Conservation (phyloP, 345 rosid genomes). For the Mallotus nudiflorus region DNA sequence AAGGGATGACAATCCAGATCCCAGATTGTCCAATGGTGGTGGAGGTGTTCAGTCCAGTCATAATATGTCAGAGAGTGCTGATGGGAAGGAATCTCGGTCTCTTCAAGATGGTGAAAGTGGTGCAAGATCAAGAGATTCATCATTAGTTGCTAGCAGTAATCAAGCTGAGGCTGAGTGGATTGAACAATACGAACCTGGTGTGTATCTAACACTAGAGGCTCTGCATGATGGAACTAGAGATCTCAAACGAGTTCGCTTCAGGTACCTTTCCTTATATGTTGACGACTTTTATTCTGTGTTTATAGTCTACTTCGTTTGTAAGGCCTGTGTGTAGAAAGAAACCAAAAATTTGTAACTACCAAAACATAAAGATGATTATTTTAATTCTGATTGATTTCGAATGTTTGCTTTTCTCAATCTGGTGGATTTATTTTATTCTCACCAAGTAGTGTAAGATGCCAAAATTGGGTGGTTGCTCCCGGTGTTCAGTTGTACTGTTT, state of each 20-base stretch:
- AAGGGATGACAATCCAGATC: conserved; percentile 42
- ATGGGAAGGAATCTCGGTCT: conserved; percentile 50
- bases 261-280: conserved; percentile 42
- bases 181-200: conserved; percentile 94
- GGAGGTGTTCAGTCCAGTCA: conserved; percentile 40
- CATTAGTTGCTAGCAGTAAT: conserved; percentile 38
- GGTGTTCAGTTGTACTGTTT: not conserved
- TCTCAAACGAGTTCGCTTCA: conserved; percentile 97
- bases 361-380: no score
- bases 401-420: no score
- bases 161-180: conserved; percentile 92
- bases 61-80: conserved; percentile 49
- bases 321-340: not conserved
- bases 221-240: conserved; percentile 94
- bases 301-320: not conserved
- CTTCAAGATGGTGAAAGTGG: conserved; percentile 51
- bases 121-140: conserved; percentile 49
- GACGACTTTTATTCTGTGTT: not conserved
- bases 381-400: not conserved
- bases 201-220: conserved; percentile 82
- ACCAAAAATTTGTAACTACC: not conserved
- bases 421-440: not conserved
- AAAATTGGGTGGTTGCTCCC: not conserved
- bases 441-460: not conserved
- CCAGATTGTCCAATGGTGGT: conserved; percentile 42